Conservation (phyloP, 2,329 filamentous ascomycete species). For the Pseudogymnoascus verrucosus region DNA sequence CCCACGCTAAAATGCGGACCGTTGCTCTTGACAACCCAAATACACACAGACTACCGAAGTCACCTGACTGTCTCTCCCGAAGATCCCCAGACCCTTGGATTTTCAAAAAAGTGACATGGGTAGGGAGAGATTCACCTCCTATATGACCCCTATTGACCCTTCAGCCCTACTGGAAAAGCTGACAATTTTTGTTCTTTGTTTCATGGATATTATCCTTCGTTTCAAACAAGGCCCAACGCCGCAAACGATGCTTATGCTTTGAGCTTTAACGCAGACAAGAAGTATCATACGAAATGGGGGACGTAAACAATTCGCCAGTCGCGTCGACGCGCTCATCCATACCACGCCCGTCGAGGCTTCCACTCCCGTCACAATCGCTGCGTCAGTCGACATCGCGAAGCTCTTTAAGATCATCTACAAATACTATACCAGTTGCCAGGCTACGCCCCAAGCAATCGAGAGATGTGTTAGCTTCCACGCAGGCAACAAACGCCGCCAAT, state of each 20-base stretch:
- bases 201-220: neutral
- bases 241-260: neutral
- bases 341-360: constrained; percentile 46
- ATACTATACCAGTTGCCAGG: neutral
- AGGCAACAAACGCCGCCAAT: neutral
- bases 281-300: constrained; percentile 11
- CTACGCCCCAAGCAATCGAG: neutral
- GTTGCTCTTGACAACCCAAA: constrained; percentile 6
- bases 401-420: neutral
- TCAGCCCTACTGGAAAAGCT: neutral
- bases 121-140: neutral
- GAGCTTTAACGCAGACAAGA: constrained; percentile 8
- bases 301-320: constrained; percentile 6
- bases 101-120: neutral
- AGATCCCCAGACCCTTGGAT: neutral
- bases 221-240: neutral
- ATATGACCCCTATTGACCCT: constrained; percentile 5
- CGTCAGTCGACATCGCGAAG: neutral
- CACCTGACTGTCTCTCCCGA: neutral
- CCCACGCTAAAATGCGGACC: constrained; percentile 8
- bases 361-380: constrained; percentile 30
- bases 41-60: neutral
- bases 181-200: neutral
- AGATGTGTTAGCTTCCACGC: neutral
- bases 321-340: constrained; percentile 26